phyloP scores from a whole-genome alignment of 1,139 yeast species.

The Magnusiomyces sp. region DNA sequence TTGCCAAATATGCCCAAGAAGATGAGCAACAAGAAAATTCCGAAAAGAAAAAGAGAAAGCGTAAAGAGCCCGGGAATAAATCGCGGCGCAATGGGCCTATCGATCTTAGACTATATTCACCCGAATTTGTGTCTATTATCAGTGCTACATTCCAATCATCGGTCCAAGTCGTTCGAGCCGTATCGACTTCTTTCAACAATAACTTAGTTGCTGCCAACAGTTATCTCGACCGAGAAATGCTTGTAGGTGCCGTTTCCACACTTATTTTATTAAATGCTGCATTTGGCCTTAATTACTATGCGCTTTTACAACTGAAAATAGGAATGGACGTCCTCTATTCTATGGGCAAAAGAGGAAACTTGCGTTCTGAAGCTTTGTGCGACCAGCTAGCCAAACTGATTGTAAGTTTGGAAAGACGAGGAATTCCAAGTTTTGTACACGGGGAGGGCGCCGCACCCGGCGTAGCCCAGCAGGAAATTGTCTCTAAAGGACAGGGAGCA shows the following conservation, averaged over 20 bases:
- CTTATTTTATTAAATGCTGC: slow-evolving; percentile 68
- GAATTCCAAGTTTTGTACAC: no score
- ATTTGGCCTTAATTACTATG: slow-evolving; percentile 74
- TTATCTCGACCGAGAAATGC: slow-evolving; percentile 81
- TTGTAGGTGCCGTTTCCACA: slow-evolving; percentile 75
- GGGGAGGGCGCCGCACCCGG: no score
- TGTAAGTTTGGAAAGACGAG: no score
- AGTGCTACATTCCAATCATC: slow-evolving; percentile 83
- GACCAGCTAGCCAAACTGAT: no score
- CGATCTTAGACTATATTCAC: slow-evolving; percentile 60
- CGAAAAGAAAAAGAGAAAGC: neutral
- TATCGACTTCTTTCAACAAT: slow-evolving; percentile 38
- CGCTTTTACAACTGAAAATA: slow-evolving; percentile 63
- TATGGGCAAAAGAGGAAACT: slow-evolving; percentile 65
- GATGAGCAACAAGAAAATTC: slow-evolving; percentile 34
- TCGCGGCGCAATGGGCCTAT: slow-evolving; percentile 37
- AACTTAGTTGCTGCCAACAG: slow-evolving; percentile 72
- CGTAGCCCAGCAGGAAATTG: no score
- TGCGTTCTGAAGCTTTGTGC: no score
- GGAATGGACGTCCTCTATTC: slow-evolving; percentile 61
- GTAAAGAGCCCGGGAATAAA: neutral
- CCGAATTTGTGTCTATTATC: slow-evolving; percentile 55
- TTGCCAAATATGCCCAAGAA: no score
- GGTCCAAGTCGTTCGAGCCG: slow-evolving; percentile 62
- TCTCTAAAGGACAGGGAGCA: no score